Evolutionary conservation across 495 filamentous ascomycete genomes (phyloP).

Genomic region (Sordaria brevicollis): DNA sequence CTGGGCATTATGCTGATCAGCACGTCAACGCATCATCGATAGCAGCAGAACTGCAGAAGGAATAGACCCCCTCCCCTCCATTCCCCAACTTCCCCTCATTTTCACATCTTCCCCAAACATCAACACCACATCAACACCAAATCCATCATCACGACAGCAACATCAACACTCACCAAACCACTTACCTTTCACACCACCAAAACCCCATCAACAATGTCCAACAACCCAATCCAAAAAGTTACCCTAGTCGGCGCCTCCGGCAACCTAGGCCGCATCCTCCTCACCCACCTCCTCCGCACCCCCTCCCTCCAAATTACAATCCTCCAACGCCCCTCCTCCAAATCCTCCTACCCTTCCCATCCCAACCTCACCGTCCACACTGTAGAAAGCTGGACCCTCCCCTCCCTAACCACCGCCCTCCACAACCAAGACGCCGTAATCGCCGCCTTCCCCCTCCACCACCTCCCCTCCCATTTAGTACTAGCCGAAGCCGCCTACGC

Average conservation of each 20-base stretch:
- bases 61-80: background rate
- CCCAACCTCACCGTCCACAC: slow-evolving; percentile 1
- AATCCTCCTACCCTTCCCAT: slow-evolving; percentile 3
- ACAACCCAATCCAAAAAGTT: slow-evolving; percentile 10
- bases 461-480: slow-evolving; percentile 25
- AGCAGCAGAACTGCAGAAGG: too few species aligned
- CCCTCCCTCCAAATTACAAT: slow-evolving; percentile 24
- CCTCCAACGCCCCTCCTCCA: slow-evolving; percentile 23
- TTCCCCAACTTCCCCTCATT: background rate
- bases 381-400: slow-evolving; percentile 7
- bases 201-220: background rate
- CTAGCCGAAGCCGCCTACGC: slow-evolving; percentile 39
- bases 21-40: background rate
- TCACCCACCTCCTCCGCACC: slow-evolving; percentile 20
- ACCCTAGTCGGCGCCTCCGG: slow-evolving; percentile 28
- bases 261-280: slow-evolving; percentile 26
- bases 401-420: slow-evolving; percentile 5
- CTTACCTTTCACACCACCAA: background rate
- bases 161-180: background rate
- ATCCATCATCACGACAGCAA: background rate
- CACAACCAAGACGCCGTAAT: slow-evolving; percentile 13
- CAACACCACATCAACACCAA: background rate
- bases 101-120: background rate
- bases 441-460: slow-evolving; percentile 20
- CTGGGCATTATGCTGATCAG: background rate